A percentile compares a stretch with the other conserved stretches of the same genome.
phyloP scores from a whole-genome alignment of 2,329 filamentous ascomycete genomes.

The Endoconidiophora laricicola region DNA sequence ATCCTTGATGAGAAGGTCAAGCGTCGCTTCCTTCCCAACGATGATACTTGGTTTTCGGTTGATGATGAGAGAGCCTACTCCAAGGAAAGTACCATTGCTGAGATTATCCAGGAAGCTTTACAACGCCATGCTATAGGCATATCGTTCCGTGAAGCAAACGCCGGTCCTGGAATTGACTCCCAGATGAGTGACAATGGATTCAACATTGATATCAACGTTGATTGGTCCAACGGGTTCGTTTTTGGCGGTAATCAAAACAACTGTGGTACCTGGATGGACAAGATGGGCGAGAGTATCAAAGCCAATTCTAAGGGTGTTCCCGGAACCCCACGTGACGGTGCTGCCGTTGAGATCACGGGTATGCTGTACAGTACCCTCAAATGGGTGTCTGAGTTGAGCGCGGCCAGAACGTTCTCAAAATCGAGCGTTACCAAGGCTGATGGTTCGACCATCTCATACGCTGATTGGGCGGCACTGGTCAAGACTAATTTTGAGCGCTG shows the following conservation, averaged over 20 bases:
- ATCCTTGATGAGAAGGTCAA: conserved; percentile 63
- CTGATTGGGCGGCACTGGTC: conserved; percentile 64
- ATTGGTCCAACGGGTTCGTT: conserved; percentile 81
- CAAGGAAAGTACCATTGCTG: conserved; percentile 62
- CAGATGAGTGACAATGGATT: conserved; percentile 92
- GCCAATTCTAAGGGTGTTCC: conserved; percentile 87
- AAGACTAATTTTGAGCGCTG: conserved; percentile 79
- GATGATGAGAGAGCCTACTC: conserved; percentile 79
- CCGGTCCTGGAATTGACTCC: conserved; percentile 69
- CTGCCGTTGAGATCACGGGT: conserved; percentile 87
- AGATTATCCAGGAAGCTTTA: conserved; percentile 83
- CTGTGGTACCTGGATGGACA: conserved; percentile 99
- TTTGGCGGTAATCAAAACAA: conserved; percentile 90
- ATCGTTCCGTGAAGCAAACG: conserved; percentile 88
- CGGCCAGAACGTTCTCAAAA: conserved; percentile 55
- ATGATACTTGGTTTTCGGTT: conserved; percentile 82
- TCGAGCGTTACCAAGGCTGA: conserved; percentile 52
- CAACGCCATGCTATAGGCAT: conserved; percentile 83
- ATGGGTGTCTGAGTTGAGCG: conserved; percentile 57
- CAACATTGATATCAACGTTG: conserved; percentile 75
- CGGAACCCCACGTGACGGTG: conserved; percentile 90
- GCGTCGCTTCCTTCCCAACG: conserved; percentile 81
- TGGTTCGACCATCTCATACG: conserved; percentile 47
- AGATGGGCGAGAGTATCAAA: conserved; percentile 95
- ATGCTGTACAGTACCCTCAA: conserved; percentile 75